A percentile compares a stretch with the other conserved stretches of the same genome.
These are phyloP conservation scores for Ophiostoma sp. DNA, from an alignment of 2,329 filamentous ascomycete species.

Conservation along the genomic window DNA sequence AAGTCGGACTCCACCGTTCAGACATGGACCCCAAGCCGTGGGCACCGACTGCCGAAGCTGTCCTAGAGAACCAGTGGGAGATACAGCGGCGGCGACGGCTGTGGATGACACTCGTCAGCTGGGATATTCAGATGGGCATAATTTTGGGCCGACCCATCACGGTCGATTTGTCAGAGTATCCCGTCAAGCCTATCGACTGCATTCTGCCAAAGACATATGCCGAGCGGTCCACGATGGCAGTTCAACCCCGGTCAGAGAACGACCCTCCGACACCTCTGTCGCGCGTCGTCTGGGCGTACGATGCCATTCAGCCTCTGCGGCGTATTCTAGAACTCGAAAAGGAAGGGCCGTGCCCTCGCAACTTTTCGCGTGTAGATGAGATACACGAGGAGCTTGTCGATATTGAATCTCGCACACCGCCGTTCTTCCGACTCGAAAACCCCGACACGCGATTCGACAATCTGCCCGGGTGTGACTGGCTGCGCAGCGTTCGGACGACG, in stretches of 20 bases:
- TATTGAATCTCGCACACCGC: slow-evolving; percentile 46
- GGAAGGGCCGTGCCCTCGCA: slow-evolving; percentile 49
- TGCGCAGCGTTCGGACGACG: slow-evolving; percentile 43
- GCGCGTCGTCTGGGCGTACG: slow-evolving; percentile 47
- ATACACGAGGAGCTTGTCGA: slow-evolving; percentile 49
- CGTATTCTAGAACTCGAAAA: slow-evolving; percentile 51
- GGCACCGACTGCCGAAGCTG: slow-evolving; percentile 43
- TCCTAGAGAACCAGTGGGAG: slow-evolving; percentile 54
- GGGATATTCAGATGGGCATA: slow-evolving; percentile 51
- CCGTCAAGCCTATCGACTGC: slow-evolving; percentile 51
- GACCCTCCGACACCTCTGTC: slow-evolving; percentile 56
- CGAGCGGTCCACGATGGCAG: slow-evolving; percentile 44
- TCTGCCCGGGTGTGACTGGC: slow-evolving; percentile 49
- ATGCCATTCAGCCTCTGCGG: slow-evolving; percentile 45
- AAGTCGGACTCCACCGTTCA: slow-evolving; percentile 55
- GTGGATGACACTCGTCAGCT: slow-evolving; percentile 51
- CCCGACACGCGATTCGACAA: slow-evolving; percentile 54
- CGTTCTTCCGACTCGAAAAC: slow-evolving; percentile 50
- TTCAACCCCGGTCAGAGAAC: slow-evolving; percentile 43
- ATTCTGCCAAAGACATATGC: slow-evolving; percentile 37
- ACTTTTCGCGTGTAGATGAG: slow-evolving; percentile 39
- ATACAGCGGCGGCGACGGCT: slow-evolving; percentile 51
- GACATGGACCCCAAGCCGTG: slow-evolving; percentile 47
- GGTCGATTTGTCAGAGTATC: slow-evolving; percentile 46
- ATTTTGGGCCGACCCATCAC: slow-evolving; percentile 53